These are phyloP conservation scores for Selenicereus undatus DNA, from an alignment of 148 eudicot genomes.

Conservation along the genomic window DNA sequence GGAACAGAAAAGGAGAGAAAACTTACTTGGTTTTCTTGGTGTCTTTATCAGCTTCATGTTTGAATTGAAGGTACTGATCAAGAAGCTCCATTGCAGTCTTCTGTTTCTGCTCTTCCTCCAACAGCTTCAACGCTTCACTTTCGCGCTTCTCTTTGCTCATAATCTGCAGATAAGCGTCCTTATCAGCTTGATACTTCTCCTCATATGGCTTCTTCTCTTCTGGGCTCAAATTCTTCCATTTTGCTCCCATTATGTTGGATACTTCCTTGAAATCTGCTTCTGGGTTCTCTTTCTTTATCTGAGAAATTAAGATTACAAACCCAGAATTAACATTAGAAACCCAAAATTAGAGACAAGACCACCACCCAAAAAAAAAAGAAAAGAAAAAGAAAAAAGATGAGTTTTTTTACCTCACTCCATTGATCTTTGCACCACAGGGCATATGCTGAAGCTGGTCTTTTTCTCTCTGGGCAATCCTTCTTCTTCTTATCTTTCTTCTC, in stretches of 20 bases:
- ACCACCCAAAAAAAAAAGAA: no score
- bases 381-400: background rate
- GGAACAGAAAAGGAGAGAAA: background rate
- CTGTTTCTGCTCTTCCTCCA: constrained; percentile 87
- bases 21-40: constrained; percentile 68
- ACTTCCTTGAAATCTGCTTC: constrained; percentile 84
- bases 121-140: constrained; percentile 75
- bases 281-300: constrained; percentile 80
- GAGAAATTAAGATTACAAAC: constrained; percentile 4
- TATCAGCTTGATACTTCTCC: constrained; percentile 75
- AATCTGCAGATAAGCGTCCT: constrained; percentile 78
- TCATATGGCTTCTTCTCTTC: constrained; percentile 96
- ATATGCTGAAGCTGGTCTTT: constrained; percentile 79
- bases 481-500: constrained; percentile 71
- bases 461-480: constrained; percentile 52
- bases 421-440: constrained; percentile 87
- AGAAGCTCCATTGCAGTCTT: constrained; percentile 89
- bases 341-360: no score
- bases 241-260: constrained; percentile 62
- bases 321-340: background rate
- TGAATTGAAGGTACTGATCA: constrained; percentile 81
- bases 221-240: constrained; percentile 71
- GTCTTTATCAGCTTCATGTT: constrained; percentile 61
- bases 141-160: constrained; percentile 77
- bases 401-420: constrained; percentile 67